Evolutionary conservation across 2,329 filamentous ascomycete genomes (phyloP).

Genomic region (Neurospora sp.): DNA sequence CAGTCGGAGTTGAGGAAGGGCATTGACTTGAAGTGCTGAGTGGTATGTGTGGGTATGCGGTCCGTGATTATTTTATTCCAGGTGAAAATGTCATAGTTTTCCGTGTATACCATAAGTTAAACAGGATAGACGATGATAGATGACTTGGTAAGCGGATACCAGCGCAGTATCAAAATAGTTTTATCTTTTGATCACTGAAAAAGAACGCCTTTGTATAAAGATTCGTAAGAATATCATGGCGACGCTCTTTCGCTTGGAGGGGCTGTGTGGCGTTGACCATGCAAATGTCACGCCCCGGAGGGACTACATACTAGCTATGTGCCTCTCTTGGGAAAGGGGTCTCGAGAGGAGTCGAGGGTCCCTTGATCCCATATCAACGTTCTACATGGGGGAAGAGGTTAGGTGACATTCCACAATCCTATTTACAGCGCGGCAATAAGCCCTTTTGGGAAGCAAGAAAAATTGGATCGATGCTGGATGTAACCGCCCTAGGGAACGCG

Average conservation of each 20-base stretch:
- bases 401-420: background rate
- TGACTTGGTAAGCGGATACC: background rate
- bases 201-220: background rate
- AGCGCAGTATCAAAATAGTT: background rate
- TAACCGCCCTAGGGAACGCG: background rate
- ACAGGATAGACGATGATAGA: background rate
- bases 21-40: conserved; percentile 65
- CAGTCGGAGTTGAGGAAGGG: conserved; percentile 77
- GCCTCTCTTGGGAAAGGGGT: background rate
- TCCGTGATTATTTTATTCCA: background rate
- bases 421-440: background rate
- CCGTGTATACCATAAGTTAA: background rate
- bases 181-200: background rate
- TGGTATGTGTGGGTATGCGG: background rate
- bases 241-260: background rate
- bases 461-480: background rate
- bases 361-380: background rate
- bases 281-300: background rate
- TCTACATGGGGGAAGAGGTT: background rate
- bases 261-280: background rate
- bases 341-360: background rate
- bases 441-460: background rate
- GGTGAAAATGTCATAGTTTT: background rate
- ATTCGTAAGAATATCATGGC: background rate
- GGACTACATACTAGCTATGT: background rate